Evolutionary conservation across 2,329 filamentous ascomycete genomes (phyloP), one percentile per base, ranked within the genome.

Genomic region (Colletotrichum viniferum): DNA sequence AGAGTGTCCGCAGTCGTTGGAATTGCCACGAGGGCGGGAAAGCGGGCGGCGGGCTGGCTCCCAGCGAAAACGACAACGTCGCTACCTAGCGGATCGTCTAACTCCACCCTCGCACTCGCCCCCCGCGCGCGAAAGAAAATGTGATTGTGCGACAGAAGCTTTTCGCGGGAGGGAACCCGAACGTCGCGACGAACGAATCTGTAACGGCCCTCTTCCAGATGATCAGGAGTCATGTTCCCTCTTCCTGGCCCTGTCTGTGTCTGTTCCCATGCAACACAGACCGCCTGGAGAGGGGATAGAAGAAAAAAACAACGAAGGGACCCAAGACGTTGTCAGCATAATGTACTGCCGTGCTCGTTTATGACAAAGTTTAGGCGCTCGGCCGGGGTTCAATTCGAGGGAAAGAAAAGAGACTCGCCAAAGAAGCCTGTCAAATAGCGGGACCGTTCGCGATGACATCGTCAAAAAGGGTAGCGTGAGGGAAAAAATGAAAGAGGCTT

Each of bases 381-480:
- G 30, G n/a, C 61, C 52, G 30, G 36, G 70, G 55, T 36, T 36
- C 36, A 60, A 55, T 10, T 48, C 24, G 68, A 60, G 36, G 21
- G 60, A 62, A 52, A 21, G 62, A 36, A 61, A 61, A 58, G 24
- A 52, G 52, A 73, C 21, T 60, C 32, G 55, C 58, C 63, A 73
- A 32, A 69, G 58, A 58, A 55, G 63, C 55, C 38, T 58, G 62
- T 55, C 55, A 18, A 24, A 32, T 48, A 62, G 69, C 69, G 63
- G 73, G 56, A 26, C 56, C 62, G n/a, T 43, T 73, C 73, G 73
- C 69, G 58, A 75, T 34, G 43, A 75, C 63, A 68, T 56, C 69
- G 63, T 75, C 63, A 75, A 75, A 75, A 60, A 58, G 73, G 63
- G 34, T 75, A 75, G 73, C 73, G 73, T 43, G 63, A 69, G 69